Percentiles rank a stretch among this genome's conserved stretches.
These are phyloP conservation scores for Pisolithus orientalis DNA, from an alignment of 768 basidiomycete species.

Conservation along the genomic window DNA sequence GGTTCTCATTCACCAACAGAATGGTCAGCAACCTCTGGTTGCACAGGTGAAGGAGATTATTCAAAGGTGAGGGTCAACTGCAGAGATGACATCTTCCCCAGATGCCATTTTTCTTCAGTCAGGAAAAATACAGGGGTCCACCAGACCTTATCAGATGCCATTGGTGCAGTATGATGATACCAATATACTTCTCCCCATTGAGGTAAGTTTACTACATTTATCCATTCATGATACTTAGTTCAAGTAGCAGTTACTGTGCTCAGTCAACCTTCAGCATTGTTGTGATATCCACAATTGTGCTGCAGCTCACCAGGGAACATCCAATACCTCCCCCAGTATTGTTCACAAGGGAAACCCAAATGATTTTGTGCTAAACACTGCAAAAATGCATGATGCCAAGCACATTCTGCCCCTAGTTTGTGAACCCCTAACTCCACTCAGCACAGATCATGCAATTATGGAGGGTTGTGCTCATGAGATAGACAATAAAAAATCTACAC, in stretches of 20 bases:
- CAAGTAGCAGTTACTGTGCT: slow-evolving; percentile 11
- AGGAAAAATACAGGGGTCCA: not conserved
- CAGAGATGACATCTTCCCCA: not conserved
- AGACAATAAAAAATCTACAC: not conserved
- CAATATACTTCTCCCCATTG: not conserved
- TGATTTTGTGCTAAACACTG: not conserved
- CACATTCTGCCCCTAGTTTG: not conserved
- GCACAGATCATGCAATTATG: not conserved
- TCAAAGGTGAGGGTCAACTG: not conserved
- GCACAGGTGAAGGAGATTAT: not conserved
- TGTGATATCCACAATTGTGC: slow-evolving; percentile 12
- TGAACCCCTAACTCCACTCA: not conserved
- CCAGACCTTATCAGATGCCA: not conserved
- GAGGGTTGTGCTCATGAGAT: not conserved
- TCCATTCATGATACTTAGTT: not conserved
- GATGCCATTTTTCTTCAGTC: not conserved
- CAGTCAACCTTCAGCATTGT: slow-evolving; percentile 16
- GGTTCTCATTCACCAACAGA: not conserved
- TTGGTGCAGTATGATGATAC: not conserved
- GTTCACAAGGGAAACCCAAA: not conserved
- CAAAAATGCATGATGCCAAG: not conserved
- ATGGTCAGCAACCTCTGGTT: not conserved
- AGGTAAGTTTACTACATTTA: not conserved
- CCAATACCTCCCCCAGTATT: not conserved
- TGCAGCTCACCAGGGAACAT: not conserved